Percentiles rank a stretch among this genome's conserved stretches.
Conservation (phyloP, 192 early-diverging fungal species). For the Linnemannia zychae region DNA sequence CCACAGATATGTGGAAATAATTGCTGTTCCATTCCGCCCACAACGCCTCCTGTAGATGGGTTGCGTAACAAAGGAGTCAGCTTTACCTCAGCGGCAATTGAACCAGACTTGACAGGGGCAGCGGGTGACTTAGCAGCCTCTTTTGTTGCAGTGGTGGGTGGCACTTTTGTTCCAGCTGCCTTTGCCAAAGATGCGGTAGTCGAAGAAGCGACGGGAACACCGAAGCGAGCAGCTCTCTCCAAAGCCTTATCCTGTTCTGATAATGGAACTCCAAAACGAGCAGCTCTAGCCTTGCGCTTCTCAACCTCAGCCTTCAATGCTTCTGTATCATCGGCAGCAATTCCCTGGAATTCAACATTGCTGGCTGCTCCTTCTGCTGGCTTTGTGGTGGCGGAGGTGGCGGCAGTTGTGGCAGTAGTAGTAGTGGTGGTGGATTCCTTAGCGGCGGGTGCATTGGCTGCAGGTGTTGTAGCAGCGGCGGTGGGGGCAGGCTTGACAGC, state of each 20-base stretch:
- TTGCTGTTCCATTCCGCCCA: neutral
- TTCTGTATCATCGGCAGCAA: constrained; percentile 13
- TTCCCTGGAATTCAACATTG: constrained; percentile 18
- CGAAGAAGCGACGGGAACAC: constrained; percentile 43
- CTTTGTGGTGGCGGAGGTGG: constrained; percentile 6
- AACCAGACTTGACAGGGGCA: constrained; percentile 28
- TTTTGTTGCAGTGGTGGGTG: neutral
- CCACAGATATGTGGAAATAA: neutral
- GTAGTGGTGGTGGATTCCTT: constrained; percentile 15
- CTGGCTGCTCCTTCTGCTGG: neutral
- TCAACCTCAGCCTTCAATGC: constrained; percentile 58
- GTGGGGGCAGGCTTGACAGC: neutral
- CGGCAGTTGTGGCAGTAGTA: constrained; percentile 18
- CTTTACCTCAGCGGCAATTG: constrained; percentile 34
- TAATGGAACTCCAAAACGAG: constrained; percentile 63
- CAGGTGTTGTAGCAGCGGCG: constrained; percentile 1
- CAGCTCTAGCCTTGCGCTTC: constrained; percentile 60
- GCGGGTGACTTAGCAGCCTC: neutral
- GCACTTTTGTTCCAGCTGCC: constrained; percentile 6
- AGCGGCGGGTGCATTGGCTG: constrained; percentile 12
- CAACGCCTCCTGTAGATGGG: neutral
- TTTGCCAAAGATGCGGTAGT: constrained; percentile 28
- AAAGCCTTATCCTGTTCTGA: constrained; percentile 63
- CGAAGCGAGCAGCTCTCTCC: constrained; percentile 70
- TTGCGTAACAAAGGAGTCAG: no score